Base-by-base conservation (phyloP, 23 red algal species). In the Pyropia haitanensis region DNA sequence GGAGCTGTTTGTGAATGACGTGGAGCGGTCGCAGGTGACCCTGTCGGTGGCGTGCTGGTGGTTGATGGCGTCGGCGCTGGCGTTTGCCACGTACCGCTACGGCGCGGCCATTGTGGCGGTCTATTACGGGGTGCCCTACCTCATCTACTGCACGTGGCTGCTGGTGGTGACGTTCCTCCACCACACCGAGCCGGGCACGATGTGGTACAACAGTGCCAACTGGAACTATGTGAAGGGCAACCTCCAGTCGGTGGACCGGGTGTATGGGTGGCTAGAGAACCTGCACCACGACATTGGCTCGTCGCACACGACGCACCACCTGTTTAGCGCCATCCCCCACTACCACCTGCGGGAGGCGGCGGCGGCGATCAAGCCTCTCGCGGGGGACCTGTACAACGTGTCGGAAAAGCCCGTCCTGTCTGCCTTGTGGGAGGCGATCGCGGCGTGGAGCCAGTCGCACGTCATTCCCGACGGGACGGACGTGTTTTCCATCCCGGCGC, bases 301-400 rank as follows among this genome's bases (percentile, higher is more conserved):
- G 19, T 46, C 39, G 39, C 88, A 91, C 58, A 73, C 78, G 24
- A 79, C 85, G 2, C 88, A 91, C 79, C 88, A 91, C 58, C 61
- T 83, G 44, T 91, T 91, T 61, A 80, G 79, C 1, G 65, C 62
- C 48, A 91, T 91, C 68, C 88, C 88, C 20, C 88, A 91, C 39
- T 91, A 91, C 50, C 60, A 82, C 46, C 34, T 91, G 20, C 12
- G 29, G 17, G 78, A 91, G 62, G 88, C 88, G 22, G 78, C 74
- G 55, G 17, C 9, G n/a, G 70, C 70, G 27, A 48, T 84, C 56
- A 78, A 77, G 50, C 88, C 88, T 27, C 57, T 91, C 29, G 49
- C 79, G 24, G 88, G 88, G 12, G 64, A 64, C 16, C 52, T 78
- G 54, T 57, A 78, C 31, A 87, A 76, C 48, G 39, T 78, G 20